These are phyloP conservation scores for Ascochyta clinopodiicola DNA, from an alignment of 2,329 filamentous ascomycete genomes.

Conservation along the genomic window DNA sequence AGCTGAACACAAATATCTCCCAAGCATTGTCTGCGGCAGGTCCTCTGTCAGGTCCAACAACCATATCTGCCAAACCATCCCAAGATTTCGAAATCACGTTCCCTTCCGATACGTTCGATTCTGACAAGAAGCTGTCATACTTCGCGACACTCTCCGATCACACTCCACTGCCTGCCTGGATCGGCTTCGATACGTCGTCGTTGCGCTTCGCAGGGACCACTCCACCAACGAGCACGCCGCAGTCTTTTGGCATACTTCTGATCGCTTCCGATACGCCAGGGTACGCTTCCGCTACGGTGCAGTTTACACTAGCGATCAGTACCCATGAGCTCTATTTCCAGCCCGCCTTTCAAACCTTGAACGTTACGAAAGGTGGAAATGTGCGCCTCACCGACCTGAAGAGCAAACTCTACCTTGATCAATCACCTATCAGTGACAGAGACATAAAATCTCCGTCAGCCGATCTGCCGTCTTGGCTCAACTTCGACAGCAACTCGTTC, in stretches of 20 bases:
- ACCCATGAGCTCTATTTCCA: constrained; percentile 72
- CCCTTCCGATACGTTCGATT: constrained; percentile 65
- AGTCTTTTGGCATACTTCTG: constrained; percentile 74
- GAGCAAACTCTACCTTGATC: constrained; percentile 45
- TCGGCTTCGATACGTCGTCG: constrained; percentile 70
- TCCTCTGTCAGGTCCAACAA: constrained; percentile 63
- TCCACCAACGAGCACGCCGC: constrained; percentile 70
- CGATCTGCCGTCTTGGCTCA: constrained; percentile 71
- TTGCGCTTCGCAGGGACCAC: constrained; percentile 75
- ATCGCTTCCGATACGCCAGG: constrained; percentile 82
- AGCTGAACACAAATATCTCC: constrained; percentile 62
- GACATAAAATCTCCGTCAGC: constrained; percentile 62
- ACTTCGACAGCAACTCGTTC: constrained; percentile 68
- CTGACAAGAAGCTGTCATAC: constrained; percentile 66
- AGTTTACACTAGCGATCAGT: constrained; percentile 76
- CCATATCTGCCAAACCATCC: constrained; percentile 54
- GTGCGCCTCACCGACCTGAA: constrained; percentile 42
- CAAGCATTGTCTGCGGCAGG: constrained; percentile 66
- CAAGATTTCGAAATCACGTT: constrained; percentile 53
- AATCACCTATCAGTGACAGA: constrained; percentile 52
- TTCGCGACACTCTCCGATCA: constrained; percentile 79
- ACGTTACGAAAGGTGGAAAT: constrained; percentile 38
- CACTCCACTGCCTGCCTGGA: constrained; percentile 85
- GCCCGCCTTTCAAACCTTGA: constrained; percentile 50
- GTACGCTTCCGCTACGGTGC: constrained; percentile 70